Evolutionary conservation across 164 flowering plant genomes (phyloP), one percentile per base, ranked within the genome.

Genomic region (Piper longum): DNA sequence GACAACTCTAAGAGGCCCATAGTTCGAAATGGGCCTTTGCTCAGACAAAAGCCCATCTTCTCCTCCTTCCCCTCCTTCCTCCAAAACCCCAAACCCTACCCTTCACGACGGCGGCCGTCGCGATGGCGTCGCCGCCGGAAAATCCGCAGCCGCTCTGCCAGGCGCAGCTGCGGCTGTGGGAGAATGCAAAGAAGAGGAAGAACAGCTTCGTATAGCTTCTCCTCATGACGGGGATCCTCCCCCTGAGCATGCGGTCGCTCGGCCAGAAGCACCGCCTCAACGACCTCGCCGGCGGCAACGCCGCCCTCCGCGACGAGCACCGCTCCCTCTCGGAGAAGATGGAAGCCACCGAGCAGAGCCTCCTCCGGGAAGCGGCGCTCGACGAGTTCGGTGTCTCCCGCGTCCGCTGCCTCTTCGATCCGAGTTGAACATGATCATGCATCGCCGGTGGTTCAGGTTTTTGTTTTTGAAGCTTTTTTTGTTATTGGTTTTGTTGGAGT

Each of bases 251-350:
- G 73, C 66, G 88, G 72, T 92, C 96, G 6, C 58, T 88, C 40
- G 88, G 90, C 17, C 97, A 92, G 63, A 89, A 89, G 82, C 83
- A 92, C 72, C 89, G 83, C 2, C 59, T 86, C 69, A 71, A 85
- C 72, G 74, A 77, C 61, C 95, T 92, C 57, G 71, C 54, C 0
- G 88, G 89, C 60, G 98, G 89, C 68, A 79, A 70, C 12, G 16
- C 66, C 2, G 82, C 86, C 61, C 83, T 92, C 51, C 72, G 71
- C 43, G 79, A 88, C 43, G 97, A 92, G 71, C 81, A 76, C 4
- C 75, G 76, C 13, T 48, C 71, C n/a, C 82, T 92, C 43, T 44
- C 71, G 18, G 73, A 79, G 44, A 80, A 93, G 52, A 81, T 80
- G 85, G 65, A 75, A 5, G 73, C 52, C 66, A 83, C 90, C 77